Conservation (phyloP, 257 asterid genomes). For the Sherardia arvensis region DNA sequence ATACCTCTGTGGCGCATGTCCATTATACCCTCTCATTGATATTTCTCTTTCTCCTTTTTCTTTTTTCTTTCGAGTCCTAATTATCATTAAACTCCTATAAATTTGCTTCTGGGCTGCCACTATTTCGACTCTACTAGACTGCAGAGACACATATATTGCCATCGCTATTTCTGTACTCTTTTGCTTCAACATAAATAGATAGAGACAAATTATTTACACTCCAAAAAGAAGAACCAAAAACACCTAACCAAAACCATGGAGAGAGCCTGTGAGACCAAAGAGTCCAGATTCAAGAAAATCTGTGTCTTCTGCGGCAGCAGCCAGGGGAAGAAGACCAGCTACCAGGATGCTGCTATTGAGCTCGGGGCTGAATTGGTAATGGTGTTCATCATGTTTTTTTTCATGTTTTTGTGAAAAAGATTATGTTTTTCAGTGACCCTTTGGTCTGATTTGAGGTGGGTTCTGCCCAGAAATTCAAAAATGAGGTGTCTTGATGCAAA, state of each 20-base stretch:
- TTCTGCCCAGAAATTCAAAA: neutral
- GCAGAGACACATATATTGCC: neutral
- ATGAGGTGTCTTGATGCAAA: constrained; percentile 7
- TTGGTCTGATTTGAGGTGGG: constrained; percentile 2
- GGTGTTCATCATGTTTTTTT: neutral
- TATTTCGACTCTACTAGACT: neutral
- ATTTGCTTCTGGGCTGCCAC: neutral
- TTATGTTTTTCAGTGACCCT: neutral
- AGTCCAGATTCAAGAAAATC: constrained; percentile 70
- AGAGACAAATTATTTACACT: constrained; percentile 6
- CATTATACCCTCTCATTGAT: neutral
- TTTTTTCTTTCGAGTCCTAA: neutral
- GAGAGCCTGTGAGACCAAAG: constrained; percentile 40
- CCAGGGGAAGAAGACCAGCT: constrained; percentile 80
- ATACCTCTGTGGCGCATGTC: constrained; percentile 11
- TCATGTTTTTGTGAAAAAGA: neutral
- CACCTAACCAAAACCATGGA: constrained; percentile 29
- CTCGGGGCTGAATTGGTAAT: constrained; percentile 64
- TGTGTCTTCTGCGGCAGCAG: constrained; percentile 96
- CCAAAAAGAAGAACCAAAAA: neutral
- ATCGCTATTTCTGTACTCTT: constrained; percentile 2
- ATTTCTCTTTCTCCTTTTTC: neutral
- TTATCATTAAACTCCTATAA: neutral
- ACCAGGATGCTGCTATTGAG: constrained; percentile 84
- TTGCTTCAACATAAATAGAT: constrained; percentile 1